These are phyloP conservation scores for Thalassiosira sp. DNA, from an alignment of 352 stramenopile species.

Conservation along the genomic window DNA sequence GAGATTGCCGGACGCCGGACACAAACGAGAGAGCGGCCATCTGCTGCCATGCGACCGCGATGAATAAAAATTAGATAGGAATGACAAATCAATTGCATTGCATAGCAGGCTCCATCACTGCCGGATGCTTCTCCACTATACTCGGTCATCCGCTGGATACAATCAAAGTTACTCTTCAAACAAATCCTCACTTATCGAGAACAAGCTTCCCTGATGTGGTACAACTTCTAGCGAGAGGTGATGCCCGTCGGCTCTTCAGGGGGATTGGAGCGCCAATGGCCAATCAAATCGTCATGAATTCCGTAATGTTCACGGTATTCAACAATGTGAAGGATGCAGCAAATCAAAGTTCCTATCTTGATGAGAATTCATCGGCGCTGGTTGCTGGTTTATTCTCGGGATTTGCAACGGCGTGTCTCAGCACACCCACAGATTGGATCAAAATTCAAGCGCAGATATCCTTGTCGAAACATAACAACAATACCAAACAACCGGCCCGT, in stretches of 20 bases:
- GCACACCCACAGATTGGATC: conserved; percentile 51
- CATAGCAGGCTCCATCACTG: conserved; percentile 32
- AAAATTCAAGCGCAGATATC: conserved; percentile 59
- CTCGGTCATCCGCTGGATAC: conserved; percentile 59
- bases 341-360: conserved; percentile 6
- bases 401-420: conserved; percentile 55
- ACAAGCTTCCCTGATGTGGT: neutral
- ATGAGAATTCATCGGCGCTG: conserved; percentile 18
- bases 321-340: conserved; percentile 21
- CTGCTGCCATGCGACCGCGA: too few relatives aligned
- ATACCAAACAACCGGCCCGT: neutral
- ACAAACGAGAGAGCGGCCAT: too few relatives aligned
- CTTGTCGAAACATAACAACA: neutral
- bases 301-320: conserved; percentile 60
- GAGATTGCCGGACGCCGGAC: too few relatives aligned
- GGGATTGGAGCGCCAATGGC: conserved; percentile 52
- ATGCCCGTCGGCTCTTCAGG: conserved; percentile 42
- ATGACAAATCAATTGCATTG: neutral
- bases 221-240: conserved; percentile 2
- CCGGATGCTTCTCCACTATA: conserved; percentile 44
- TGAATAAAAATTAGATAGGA: too few relatives aligned
- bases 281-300: conserved; percentile 60
- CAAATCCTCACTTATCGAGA: conserved; percentile 22
- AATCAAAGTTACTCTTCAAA: conserved; percentile 57
- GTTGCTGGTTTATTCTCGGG: conserved; percentile 45